phyloP scores from a whole-genome alignment of 2,329 filamentous ascomycete species.

The Penicillium rolfsii region DNA sequence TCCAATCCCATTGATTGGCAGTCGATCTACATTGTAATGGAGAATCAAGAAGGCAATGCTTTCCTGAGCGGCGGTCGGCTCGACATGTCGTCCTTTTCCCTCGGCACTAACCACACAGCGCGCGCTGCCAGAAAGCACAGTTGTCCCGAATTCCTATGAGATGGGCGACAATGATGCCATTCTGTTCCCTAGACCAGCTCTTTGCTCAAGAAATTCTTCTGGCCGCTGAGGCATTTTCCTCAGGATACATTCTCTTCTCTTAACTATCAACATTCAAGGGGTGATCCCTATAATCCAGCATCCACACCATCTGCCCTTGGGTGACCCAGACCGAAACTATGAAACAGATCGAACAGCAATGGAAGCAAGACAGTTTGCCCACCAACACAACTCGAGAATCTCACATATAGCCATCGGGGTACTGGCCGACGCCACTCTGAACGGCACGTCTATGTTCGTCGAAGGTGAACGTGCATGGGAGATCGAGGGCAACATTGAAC shows the following conservation, averaged over 20 bases:
- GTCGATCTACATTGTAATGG: slow-evolving; percentile 1
- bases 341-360: slow-evolving; percentile 41
- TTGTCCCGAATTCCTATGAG: not conserved
- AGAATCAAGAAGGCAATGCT: slow-evolving; percentile 4
- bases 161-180: slow-evolving; percentile 14
- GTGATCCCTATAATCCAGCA: slow-evolving; percentile 20
- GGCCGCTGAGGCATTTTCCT: slow-evolving; percentile 10
- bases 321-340: slow-evolving; percentile 47
- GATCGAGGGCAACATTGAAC: slow-evolving; percentile 48
- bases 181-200: not conserved
- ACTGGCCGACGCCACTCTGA: slow-evolving; percentile 39
- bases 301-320: slow-evolving; percentile 51
- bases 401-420: slow-evolving; percentile 45
- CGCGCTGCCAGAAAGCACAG: not conserved
- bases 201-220: not conserved
- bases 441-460: slow-evolving; percentile 49
- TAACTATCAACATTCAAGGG: too few relatives aligned
- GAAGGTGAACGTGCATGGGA: slow-evolving; percentile 51
- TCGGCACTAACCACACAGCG: slow-evolving; percentile 2
- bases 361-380: slow-evolving; percentile 45
- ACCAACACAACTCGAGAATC: slow-evolving; percentile 46
- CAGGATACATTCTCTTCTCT: not conserved
- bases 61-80: not conserved
- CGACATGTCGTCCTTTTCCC: not conserved
- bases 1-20: slow-evolving; percentile 12